These are phyloP conservation scores for Blastobotrys raffinosifermentans DNA, from an alignment of 1,139 yeast species.

Conservation along the genomic window DNA sequence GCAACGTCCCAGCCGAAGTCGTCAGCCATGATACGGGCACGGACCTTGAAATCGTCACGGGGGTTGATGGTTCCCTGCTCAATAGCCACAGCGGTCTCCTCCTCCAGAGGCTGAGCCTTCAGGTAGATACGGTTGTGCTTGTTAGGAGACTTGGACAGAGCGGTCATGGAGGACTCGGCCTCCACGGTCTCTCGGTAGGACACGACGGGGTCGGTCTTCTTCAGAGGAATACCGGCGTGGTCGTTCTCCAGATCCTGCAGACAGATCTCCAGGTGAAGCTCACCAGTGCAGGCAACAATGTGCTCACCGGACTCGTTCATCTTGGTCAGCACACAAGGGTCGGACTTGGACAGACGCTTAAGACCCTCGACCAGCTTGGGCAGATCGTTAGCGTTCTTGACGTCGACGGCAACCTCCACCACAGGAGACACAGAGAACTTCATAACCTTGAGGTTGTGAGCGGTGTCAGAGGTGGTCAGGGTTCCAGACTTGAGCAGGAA, in stretches of 20 bases:
- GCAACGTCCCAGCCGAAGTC: slow-evolving; percentile 99
- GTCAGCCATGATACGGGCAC: slow-evolving; percentile 99
- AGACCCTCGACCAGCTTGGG: slow-evolving; percentile 99
- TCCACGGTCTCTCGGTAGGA: slow-evolving; percentile 98
- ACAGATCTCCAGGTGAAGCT: slow-evolving; percentile 98
- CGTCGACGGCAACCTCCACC: slow-evolving; percentile 99
- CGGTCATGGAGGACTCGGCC: slow-evolving; percentile 88
- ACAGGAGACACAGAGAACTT: slow-evolving; percentile 99
- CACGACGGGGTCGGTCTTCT: slow-evolving; percentile 96
- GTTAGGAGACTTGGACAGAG: slow-evolving; percentile 99
- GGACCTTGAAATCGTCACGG: slow-evolving; percentile 97
- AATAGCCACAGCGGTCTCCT: slow-evolving; percentile 88
- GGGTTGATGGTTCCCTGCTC: slow-evolving; percentile 89
- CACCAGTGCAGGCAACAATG: slow-evolving; percentile 99
- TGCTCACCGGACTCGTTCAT: slow-evolving; percentile 98
- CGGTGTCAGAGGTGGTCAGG: slow-evolving; percentile 90
- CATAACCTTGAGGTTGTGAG: slow-evolving; percentile 99
- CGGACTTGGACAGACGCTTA: slow-evolving; percentile 99
- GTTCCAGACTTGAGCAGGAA: slow-evolving; percentile 99
- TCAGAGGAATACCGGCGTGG: slow-evolving; percentile 99
- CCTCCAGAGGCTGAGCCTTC: slow-evolving; percentile 93
- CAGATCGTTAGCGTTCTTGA: slow-evolving; percentile 98
- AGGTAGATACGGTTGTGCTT: slow-evolving; percentile 99
- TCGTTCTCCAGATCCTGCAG: slow-evolving; percentile 93
- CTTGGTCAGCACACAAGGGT: slow-evolving; percentile 91